Conservation (phyloP, 805 yeast genomes). For the Clavispora fructus region DNA sequence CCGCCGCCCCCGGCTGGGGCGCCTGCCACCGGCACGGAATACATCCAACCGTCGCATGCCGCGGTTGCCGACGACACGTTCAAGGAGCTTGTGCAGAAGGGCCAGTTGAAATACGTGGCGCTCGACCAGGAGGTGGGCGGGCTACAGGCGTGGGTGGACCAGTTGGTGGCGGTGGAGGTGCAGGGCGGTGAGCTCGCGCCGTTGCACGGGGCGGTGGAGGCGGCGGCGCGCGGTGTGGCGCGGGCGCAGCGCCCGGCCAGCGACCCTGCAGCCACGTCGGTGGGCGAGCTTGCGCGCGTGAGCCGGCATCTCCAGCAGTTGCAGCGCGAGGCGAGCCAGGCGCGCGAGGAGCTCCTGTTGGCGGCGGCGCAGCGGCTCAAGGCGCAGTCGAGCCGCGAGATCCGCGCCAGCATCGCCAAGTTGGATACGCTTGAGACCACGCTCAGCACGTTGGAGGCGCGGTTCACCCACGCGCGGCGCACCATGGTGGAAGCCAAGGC, state of each 20-base stretch:
- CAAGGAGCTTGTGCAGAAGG: background rate
- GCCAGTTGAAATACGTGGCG: background rate
- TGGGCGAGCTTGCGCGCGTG: background rate
- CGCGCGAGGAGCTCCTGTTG: background rate
- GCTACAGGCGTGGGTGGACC: background rate
- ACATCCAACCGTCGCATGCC: background rate
- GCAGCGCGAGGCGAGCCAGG: background rate
- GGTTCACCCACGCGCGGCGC: constrained; percentile 20
- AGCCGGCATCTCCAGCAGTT: background rate
- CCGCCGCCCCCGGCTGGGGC: background rate
- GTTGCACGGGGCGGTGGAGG: background rate
- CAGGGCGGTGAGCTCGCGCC: background rate
- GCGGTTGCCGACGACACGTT: constrained; percentile 1
- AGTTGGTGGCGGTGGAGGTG: background rate
- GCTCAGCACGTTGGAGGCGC: constrained; percentile 21
- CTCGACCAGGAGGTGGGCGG: background rate
- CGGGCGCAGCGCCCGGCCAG: constrained; percentile 11
- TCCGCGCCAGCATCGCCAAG: constrained; percentile 22
- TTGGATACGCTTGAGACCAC: constrained; percentile 23
- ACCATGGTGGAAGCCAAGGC: constrained; percentile 22
- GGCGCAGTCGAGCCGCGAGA: constrained; percentile 5
- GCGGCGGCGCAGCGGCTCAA: background rate
- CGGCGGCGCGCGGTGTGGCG: constrained; percentile 15
- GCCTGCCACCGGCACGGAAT: background rate
- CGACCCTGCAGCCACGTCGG: constrained; percentile 15